Evolutionary conservation across 148 eudicot genomes (phyloP), one percentile per base, ranked within the genome.

Genomic region (Chenopodium quinoa): DNA sequence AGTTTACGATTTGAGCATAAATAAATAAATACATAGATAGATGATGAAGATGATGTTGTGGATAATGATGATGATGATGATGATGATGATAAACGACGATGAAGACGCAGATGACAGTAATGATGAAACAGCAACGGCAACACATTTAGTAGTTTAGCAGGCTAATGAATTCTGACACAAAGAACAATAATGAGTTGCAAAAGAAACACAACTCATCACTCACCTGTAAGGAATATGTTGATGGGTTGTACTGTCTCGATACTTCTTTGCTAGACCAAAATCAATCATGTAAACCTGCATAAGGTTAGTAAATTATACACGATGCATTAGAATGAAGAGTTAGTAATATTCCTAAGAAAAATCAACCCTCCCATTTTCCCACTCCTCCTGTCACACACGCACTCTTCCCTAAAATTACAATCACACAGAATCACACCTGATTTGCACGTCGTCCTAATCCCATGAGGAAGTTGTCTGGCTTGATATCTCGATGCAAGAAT

Each of bases 381-480:
- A 40, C 44, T 5, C 44, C 44, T 40, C 44, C 44, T 40, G 8
- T 40, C 44, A 40, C 7, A 40, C 44, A 40, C 44, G 8, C 44
- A 2, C 17, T 7, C 47, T 16, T 25, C 77, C 22, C 20, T 17
- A 10, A 23, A 23, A 46, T 37, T 56, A 75, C 22, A 46, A 40
- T 40, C 31, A 81, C 27, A 50, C 11, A 76, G 31, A 70, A 44
- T 27, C 68, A 32, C 31, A 71, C 99, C 98, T 96, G 99, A 89
- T 93, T 96, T 85, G 98, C 98, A 76, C 99, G 99, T 74, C 99
- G 87, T 58, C 98, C 98, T 90, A 96, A 89, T 62, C 99, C 99
- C 98, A 96, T 96, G 73, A 96, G 99, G 85, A 96, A 96, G 83
- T 96, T 96, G 87, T 96, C 99, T 71, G 99, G 99, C 85, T 96